Base-by-base conservation (phyloP, 31 red algal genomes). In the Porphyra umbilicalis region DNA sequence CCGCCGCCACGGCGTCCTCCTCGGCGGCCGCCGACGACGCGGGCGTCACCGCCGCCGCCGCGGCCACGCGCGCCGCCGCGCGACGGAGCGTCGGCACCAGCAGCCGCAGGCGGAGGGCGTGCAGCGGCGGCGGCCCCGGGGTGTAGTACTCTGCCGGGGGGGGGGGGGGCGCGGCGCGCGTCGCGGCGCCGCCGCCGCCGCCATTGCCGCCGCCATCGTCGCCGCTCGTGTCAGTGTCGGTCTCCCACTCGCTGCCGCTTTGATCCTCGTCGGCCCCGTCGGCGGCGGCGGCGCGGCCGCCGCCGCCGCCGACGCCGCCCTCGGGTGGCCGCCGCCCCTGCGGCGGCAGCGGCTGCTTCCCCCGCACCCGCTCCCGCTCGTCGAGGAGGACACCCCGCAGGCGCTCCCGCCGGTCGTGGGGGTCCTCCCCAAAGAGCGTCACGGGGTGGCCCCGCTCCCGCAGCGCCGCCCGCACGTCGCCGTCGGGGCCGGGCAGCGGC, bases 371-470 rank as follows among this genome's bases (percentile, higher is more conserved):
- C 81, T 25, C 81, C 81, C 71, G 75, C 75, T 82, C 81, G 1
- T 35, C 35, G 6, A 75, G 37, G 6, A 92, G 36, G 16, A 81
- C 57, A 0, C 67, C 87, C 32, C 94, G 87, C 75, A 96, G 83
- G 1, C 94, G 81, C 39, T 92, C 89, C 36, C 94, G 80, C 39
- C 94, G 80, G 80, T 96, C 94, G 85, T 92, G 81, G 6, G 86
- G 87, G 81, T 96, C 94, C 83, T 96, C 94, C 39, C 94, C 94
- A 78, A 96, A 96, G 46, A 89, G 79, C 40, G 86, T 89, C 32
- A 96, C 83, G 9, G 94, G 94, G 32, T 90, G 87, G 9, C 71
- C 76, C 36, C 89, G 40, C 10, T 82, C 80, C 35, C 94, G 89
- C 34, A 96, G 80, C 38, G 86, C 83, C 16, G 68, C 75, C 33